These are phyloP conservation scores for Tuber melanosporum DNA, from an alignment of 495 filamentous ascomycete species.

Conservation along the genomic window DNA sequence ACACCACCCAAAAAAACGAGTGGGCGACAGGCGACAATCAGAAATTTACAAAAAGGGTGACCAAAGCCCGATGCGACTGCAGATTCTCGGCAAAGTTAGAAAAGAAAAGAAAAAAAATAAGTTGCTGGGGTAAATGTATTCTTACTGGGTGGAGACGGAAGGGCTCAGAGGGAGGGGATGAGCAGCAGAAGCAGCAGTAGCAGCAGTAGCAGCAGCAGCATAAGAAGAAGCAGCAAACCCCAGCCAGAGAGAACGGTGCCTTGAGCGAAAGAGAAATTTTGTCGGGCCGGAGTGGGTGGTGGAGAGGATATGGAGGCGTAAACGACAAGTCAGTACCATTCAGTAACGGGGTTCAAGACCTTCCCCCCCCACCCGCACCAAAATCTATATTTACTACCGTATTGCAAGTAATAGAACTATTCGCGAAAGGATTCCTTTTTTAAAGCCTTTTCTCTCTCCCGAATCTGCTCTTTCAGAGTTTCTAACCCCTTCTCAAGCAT, in stretches of 20 bases:
- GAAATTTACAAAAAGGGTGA: neutral
- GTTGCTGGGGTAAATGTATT: neutral
- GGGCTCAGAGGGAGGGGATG: neutral
- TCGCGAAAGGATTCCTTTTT: conserved; percentile 1
- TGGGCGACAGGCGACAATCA: neutral
- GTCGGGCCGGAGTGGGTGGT: conserved; percentile 3
- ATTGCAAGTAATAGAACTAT: neutral
- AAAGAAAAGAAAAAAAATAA: neutral
- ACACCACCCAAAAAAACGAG: neutral
- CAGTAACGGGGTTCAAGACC: conserved; percentile 1
- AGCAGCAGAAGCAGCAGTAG: neutral
- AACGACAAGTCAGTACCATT: neutral
- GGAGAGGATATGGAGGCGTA: neutral
- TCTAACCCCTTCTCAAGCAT: neutral
- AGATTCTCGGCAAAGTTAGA: neutral
- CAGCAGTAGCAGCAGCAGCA: neutral
- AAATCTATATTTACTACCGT: conserved; percentile 1
- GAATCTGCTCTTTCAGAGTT: neutral
- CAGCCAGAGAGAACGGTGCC: neutral
- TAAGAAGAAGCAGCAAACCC: neutral
- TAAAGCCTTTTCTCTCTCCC: neutral
- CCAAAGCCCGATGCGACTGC: neutral
- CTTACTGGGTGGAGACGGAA: neutral
- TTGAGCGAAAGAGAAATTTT: conserved; percentile 2
- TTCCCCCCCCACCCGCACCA: neutral